A percentile compares a stretch with the other conserved stretches of the same genome.
These are phyloP conservation scores for Diplocarpon mali DNA, from an alignment of 2,329 filamentous ascomycete species.

Conservation along the genomic window DNA sequence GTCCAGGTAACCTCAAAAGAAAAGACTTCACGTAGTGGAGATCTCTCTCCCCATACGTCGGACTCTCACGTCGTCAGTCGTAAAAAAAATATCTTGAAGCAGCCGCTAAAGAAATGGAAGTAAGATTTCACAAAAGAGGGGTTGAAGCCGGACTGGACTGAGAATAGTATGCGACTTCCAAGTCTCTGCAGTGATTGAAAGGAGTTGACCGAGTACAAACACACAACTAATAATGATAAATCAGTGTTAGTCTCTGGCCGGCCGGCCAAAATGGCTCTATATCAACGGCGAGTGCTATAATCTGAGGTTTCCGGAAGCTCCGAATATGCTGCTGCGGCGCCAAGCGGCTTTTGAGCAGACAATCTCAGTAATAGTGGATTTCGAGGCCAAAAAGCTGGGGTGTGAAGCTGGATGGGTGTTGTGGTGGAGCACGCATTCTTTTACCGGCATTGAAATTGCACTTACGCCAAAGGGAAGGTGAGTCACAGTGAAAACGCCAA, in stretches of 20 bases:
- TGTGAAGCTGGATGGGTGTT: conserved; percentile 43
- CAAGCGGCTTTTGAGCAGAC: conserved; percentile 34
- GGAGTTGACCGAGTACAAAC: conserved; percentile 25
- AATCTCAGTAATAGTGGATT: conserved; percentile 35
- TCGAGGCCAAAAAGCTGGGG: conserved; percentile 31
- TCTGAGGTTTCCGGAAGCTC: conserved; percentile 37
- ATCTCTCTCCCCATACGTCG: conserved; percentile 42
- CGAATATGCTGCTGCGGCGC: conserved; percentile 43
- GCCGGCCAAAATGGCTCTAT: conserved; percentile 33
- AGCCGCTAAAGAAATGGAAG: conserved; percentile 19
- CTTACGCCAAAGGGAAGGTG: neutral
- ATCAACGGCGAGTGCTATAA: conserved; percentile 42
- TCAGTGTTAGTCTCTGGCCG: conserved; percentile 35
- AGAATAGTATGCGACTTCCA: conserved; percentile 25
- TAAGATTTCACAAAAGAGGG: conserved; percentile 29
- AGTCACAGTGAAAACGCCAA: neutral
- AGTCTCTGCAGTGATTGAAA: neutral
- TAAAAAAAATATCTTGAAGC: conserved; percentile 25
- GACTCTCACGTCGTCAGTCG: conserved; percentile 48
- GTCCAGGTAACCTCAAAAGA: conserved; percentile 31
- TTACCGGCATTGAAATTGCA: conserved; percentile 32
- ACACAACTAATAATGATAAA: conserved; percentile 40
- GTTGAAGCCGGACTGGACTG: conserved; percentile 31
- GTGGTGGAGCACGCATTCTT: conserved; percentile 42
- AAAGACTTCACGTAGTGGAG: conserved; percentile 40